A percentile compares a stretch with the other conserved stretches of the same genome.
Evolutionary conservation across 1,284 basidiomycete species (phyloP).

Genomic region (Marasmius oreades): DNA sequence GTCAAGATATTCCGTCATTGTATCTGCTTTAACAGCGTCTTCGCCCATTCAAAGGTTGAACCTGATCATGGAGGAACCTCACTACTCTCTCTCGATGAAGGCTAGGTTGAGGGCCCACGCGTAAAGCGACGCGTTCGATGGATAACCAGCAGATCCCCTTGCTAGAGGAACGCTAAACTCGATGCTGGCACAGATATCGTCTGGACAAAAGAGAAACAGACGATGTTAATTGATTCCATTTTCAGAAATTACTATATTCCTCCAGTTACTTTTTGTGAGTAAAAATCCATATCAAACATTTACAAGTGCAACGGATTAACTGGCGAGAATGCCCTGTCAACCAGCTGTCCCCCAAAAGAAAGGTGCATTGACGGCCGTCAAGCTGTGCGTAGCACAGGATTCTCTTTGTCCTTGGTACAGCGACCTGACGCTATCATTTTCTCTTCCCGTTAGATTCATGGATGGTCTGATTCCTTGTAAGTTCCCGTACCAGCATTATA

Average conservation of each 20-base stretch:
- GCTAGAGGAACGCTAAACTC: too few relatives aligned
- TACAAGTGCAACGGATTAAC: neutral
- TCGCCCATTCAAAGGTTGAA: too few relatives aligned
- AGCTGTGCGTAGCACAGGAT: neutral
- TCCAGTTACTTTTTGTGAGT: conserved; percentile 67
- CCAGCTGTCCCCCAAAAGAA: too few relatives aligned
- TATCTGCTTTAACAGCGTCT: too few relatives aligned
- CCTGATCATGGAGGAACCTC: too few relatives aligned
- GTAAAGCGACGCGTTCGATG: too few relatives aligned
- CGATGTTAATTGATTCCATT: conserved; percentile 22
- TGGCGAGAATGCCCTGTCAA: neutral
- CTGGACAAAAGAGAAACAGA: conserved; percentile 24
- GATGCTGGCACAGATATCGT: conserved; percentile 21
- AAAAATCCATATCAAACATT: neutral
- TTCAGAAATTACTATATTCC: conserved; percentile 52
- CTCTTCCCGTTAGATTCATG: neutral
- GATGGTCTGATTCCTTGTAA: conserved; percentile 3
- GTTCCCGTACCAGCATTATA: neutral
- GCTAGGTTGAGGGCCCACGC: too few relatives aligned
- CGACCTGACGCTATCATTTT: neutral
- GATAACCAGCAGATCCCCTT: too few relatives aligned
- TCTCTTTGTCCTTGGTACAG: neutral
- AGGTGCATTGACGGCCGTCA: conserved; percentile 74
- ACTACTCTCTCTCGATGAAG: too few relatives aligned
- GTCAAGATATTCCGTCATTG: too few relatives aligned